Conservation (phyloP, 1,284 basidiomycete species). For the Fomitopsis betulina region DNA sequence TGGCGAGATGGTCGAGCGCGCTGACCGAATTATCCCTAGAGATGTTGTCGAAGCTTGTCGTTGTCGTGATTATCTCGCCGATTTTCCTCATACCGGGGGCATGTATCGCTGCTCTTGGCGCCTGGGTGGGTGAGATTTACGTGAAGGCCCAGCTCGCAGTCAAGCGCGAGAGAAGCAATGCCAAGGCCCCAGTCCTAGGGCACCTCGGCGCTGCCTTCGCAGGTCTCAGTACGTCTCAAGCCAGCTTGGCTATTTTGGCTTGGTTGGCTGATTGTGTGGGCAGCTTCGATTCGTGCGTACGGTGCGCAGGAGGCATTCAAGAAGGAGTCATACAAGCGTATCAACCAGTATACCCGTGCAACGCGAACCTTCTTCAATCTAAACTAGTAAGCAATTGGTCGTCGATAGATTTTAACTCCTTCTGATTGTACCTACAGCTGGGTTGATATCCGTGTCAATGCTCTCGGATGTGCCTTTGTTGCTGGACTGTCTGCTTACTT, state of each 20-base stretch:
- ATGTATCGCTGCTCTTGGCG: constrained; percentile 40
- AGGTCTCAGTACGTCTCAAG: constrained; percentile 46
- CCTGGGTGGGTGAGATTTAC: constrained; percentile 47
- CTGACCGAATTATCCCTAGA: constrained; percentile 25
- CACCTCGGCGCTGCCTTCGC: constrained; percentile 68
- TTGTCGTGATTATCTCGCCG: constrained; percentile 44
- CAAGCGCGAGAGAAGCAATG: constrained; percentile 72
- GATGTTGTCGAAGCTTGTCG: constrained; percentile 35
- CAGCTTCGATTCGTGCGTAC: constrained; percentile 62
- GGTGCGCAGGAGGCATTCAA: constrained; percentile 47
- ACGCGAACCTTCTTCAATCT: constrained; percentile 50
- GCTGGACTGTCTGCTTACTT: constrained; percentile 50
- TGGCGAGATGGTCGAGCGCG: constrained; percentile 20
- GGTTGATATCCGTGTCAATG: constrained; percentile 34
- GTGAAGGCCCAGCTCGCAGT: constrained; percentile 74
- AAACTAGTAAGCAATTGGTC: constrained; percentile 33
- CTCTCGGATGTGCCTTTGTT: constrained; percentile 48
- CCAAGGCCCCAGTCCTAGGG: constrained; percentile 60
- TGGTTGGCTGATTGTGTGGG: not conserved
- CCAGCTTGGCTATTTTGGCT: not conserved
- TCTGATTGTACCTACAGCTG: constrained; percentile 10
- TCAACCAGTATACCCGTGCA: constrained; percentile 44
- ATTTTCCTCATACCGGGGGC: constrained; percentile 36
- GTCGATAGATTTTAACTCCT: not conserved
- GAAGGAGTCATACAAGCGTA: constrained; percentile 37